Evolutionary conservation across 192 early-diverging fungal species (phyloP), one percentile per base, ranked within the genome.

Genomic region (Phlyctochytrium arcticum): DNA sequence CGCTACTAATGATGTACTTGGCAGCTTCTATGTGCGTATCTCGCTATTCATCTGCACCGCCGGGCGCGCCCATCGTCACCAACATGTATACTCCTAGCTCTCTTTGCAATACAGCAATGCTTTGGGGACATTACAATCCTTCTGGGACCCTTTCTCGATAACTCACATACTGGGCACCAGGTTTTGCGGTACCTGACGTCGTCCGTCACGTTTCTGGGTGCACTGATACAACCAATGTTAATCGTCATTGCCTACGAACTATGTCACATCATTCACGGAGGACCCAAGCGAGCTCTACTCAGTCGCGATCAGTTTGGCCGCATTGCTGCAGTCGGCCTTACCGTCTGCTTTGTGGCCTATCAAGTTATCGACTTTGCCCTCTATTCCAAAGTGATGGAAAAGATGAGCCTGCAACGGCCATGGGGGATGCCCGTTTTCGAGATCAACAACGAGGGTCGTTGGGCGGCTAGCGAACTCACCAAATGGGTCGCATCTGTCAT

Each of bases 171-270:
- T 19, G 15, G 21, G 12, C 39, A 2, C 39, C 15, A 12, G 15
- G 39, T 44, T 2, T 19, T 44, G 2, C 39, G 39, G 21, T 12
- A 19, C 12, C 21, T 44, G 39, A n/a, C 39, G 39, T 12, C 39
- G 15, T 44, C 29, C 29, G 29, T 19, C 50, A 15, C 17, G 17
- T 21, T 30, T 53, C 19, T 27, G 2, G 50, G 50, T 17, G 19
- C 23, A 15, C 50, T 53, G 3, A 53, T 27, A 30, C 50, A 53
- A 57, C 55, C 55, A 19, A 19, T 15, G 12, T 17, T 57, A 5
- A 21, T 57, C 35, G 12, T 57, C 35, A 36, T 57, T 36, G 55
- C 31, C 55, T 57, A 57, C 29, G 55, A 57, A 36, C 35, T 57
- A n/a, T 30, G 31, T 15, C 55, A 57, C 35, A 36, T 5, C 5